Evolutionary conservation across 192 early-diverging fungal species (phyloP).

Genomic region (Coemansia sp.): DNA sequence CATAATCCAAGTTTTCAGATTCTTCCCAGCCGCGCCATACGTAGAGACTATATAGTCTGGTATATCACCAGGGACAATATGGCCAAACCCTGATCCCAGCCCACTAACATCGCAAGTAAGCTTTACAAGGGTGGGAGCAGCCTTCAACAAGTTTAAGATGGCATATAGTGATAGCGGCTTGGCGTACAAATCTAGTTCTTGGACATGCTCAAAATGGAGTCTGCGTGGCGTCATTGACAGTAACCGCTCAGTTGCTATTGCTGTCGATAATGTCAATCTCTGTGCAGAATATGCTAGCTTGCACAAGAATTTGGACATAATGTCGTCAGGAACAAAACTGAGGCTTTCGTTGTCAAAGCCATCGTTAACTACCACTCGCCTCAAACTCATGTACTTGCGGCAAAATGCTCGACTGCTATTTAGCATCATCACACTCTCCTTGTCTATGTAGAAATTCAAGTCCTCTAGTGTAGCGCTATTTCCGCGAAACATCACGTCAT

Average conservation of each 20-base stretch:
- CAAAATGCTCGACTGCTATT: neutral
- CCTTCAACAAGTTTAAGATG: neutral
- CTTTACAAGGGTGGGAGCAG: neutral
- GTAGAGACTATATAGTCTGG: neutral
- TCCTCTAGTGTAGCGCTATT: slow-evolving; percentile 12
- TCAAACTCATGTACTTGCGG: neutral
- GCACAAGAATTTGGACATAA: neutral
- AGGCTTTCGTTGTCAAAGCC: neutral
- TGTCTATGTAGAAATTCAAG: neutral
- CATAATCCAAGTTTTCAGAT: neutral
- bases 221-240: neutral
- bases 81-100: neutral
- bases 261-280: neutral
- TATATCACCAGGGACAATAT: neutral
- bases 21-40: neutral
- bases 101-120: neutral
- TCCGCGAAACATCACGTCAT: slow-evolving; percentile 16
- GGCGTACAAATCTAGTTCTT: neutral
- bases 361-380: neutral
- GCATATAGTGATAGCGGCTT: neutral
- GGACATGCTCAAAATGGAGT: neutral
- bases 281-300: neutral
- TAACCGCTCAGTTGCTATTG: neutral
- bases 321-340: neutral
- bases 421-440: neutral